Percentiles rank a stretch among this genome's conserved stretches.
These are phyloP conservation scores for Polytrichum formosum DNA, from an alignment of 225 moss, liverwort and hornwort species.

Conservation along the genomic window DNA sequence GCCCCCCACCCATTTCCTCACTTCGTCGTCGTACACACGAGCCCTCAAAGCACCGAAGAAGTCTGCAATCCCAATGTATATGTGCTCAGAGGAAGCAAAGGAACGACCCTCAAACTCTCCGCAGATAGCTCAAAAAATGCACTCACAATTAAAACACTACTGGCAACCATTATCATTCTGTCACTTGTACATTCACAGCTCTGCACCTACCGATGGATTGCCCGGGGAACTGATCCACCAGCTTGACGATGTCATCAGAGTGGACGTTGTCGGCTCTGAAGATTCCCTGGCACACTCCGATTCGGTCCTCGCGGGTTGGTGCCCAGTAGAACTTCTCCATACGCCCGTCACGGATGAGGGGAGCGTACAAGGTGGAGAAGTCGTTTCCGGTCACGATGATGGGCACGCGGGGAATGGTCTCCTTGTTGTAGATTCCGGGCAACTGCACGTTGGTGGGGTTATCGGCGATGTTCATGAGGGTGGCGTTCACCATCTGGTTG, in stretches of 20 bases:
- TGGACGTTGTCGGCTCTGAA: slow-evolving; percentile 64
- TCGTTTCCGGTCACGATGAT: slow-evolving; percentile 80
- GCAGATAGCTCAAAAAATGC: too few species aligned
- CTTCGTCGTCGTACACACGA: slow-evolving; percentile 75
- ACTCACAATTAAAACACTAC: too few species aligned
- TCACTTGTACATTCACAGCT: too few species aligned
- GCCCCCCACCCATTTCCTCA: slow-evolving; percentile 56
- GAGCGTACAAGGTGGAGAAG: slow-evolving; percentile 72
- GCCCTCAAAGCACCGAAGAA: slow-evolving; percentile 79
- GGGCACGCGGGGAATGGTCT: slow-evolving; percentile 72
- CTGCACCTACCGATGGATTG: slow-evolving; percentile 73
- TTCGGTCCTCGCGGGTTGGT: slow-evolving; percentile 85
- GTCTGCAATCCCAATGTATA: slow-evolving; percentile 30
- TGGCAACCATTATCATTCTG: background rate
- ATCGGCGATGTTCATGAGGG: slow-evolving; percentile 97
- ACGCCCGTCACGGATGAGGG: slow-evolving; percentile 73
- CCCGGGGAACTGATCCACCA: slow-evolving; percentile 88
- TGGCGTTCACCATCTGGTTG: slow-evolving; percentile 99
- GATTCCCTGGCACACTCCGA: slow-evolving; percentile 86
- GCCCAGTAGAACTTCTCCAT: slow-evolving; percentile 94
- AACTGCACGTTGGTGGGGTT: slow-evolving; percentile 86
- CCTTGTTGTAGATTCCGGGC: slow-evolving; percentile 89
- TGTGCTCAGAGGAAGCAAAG: too few species aligned
- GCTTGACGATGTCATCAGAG: slow-evolving; percentile 24
- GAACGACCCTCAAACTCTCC: too few species aligned